These are phyloP conservation scores for Protea cynaroides DNA, from an alignment of 164 flowering plant species.

Conservation along the genomic window DNA sequence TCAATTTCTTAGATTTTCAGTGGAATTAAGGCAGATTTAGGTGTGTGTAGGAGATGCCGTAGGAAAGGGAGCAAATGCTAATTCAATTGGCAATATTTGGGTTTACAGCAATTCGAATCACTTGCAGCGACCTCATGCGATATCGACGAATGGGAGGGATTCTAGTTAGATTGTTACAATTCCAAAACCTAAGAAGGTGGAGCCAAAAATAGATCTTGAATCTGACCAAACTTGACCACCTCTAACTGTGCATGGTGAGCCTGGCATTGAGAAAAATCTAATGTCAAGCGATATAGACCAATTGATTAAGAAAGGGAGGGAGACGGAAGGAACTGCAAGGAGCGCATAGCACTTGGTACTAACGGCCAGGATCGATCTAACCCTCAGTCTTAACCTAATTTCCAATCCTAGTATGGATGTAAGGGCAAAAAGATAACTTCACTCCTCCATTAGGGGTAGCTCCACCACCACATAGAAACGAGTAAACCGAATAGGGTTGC, in stretches of 20 bases:
- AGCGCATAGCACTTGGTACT: constrained; percentile 14
- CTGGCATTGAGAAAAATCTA: constrained; percentile 20
- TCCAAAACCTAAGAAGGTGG: constrained; percentile 25
- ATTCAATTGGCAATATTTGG: no score
- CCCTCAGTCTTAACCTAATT: constrained; percentile 7
- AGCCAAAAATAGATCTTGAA: constrained; percentile 52
- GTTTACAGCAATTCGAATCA: no score
- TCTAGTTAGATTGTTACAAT: constrained; percentile 50
- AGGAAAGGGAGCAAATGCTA: no score
- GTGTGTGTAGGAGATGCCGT: no score
- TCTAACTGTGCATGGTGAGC: constrained; percentile 35
- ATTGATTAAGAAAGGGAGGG: constrained; percentile 53
- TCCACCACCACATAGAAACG: no score
- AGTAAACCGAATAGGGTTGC: no score
- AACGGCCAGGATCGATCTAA: constrained; percentile 33
- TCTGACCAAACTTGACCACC: constrained; percentile 37
- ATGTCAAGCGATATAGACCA: constrained; percentile 27
- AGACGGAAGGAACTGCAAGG: constrained; percentile 41
- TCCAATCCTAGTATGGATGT: no score
- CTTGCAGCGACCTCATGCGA: no score
- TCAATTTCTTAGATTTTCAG: no score
- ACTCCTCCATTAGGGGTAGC: no score
- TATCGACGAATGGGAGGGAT: constrained; percentile 55
- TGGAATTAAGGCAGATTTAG: no score
- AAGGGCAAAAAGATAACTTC: no score